A percentile compares a stretch with the other conserved stretches of the same genome.
These are phyloP conservation scores for Avicennia marina DNA, from an alignment of 257 asterid species.

Conservation along the genomic window DNA sequence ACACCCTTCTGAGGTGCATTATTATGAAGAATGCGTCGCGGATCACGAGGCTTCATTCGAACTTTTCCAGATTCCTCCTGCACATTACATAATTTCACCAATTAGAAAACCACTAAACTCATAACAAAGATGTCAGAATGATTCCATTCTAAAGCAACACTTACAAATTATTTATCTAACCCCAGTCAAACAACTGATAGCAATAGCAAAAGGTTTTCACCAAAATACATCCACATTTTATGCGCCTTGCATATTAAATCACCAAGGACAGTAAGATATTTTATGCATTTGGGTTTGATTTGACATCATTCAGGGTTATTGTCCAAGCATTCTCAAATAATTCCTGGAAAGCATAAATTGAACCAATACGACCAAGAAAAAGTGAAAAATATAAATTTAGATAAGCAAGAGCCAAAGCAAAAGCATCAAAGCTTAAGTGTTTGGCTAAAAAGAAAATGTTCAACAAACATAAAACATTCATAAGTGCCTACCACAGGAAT, in stretches of 20 bases:
- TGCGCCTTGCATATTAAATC: conserved; percentile 7
- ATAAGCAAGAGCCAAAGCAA: background rate
- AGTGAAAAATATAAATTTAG: background rate
- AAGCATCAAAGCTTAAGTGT: background rate
- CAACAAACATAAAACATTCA: conserved; percentile 6
- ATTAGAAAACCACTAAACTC: conserved; percentile 4
- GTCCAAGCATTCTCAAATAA: background rate
- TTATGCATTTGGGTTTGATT: conserved; percentile 2
- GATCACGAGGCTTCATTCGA: conserved; percentile 96
- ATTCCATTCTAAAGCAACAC: conserved; percentile 13
- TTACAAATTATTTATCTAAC: background rate
- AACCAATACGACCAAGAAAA: background rate
- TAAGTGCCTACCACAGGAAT: conserved; percentile 41
- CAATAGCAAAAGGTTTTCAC: background rate
- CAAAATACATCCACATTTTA: background rate
- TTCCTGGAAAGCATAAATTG: conserved; percentile 6
- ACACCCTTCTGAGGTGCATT: conserved; percentile 40
- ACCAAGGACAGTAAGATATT: conserved; percentile 4
- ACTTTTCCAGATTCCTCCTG: conserved; percentile 79
- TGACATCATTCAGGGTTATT: conserved; percentile 6
- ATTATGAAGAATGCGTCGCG: conserved; percentile 79
- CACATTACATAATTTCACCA: conserved; percentile 18
- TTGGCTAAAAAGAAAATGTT: background rate
- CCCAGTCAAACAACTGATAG: background rate
- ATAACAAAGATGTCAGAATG: background rate